These are phyloP conservation scores for Fagopyrum esculentum DNA, from an alignment of 148 eudicot genomes.

Conservation along the genomic window DNA sequence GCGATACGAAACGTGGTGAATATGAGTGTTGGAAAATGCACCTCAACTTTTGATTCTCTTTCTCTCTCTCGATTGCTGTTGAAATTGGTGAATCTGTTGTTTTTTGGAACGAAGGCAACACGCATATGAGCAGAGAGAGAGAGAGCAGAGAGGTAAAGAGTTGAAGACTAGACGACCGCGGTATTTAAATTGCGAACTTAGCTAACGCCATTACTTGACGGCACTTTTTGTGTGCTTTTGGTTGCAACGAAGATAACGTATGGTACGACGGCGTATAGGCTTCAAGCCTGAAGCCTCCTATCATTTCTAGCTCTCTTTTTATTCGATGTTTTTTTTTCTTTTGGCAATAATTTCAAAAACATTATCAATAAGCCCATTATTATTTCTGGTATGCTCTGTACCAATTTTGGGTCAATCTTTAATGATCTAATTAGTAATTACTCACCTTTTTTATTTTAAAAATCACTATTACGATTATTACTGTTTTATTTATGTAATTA, in stretches of 20 bases:
- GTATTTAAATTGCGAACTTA: conserved; percentile 26
- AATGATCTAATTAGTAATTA: no score
- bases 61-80: neutral
- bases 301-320: neutral
- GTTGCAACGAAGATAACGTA: neutral
- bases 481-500: no score
- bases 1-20: neutral
- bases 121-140: conserved; percentile 9
- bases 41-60: neutral
- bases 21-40: conserved; percentile 7
- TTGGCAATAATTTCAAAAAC: conserved; percentile 3
- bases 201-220: conserved; percentile 1
- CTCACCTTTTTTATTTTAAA: no score
- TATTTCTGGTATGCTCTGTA: no score
- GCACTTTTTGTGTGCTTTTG: neutral
- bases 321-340: neutral
- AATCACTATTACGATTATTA: no score
- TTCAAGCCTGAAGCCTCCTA: neutral
- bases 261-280: neutral
- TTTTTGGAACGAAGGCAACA: neutral
- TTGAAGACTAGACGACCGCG: conserved; percentile 17
- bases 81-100: neutral
- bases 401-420: no score
- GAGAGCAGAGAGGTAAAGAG: neutral
- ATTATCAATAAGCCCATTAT: neutral